Evolutionary conservation across 1,284 basidiomycete species (phyloP), one percentile per base, ranked within the genome.

Genomic region (Leccinum pachyderme): DNA sequence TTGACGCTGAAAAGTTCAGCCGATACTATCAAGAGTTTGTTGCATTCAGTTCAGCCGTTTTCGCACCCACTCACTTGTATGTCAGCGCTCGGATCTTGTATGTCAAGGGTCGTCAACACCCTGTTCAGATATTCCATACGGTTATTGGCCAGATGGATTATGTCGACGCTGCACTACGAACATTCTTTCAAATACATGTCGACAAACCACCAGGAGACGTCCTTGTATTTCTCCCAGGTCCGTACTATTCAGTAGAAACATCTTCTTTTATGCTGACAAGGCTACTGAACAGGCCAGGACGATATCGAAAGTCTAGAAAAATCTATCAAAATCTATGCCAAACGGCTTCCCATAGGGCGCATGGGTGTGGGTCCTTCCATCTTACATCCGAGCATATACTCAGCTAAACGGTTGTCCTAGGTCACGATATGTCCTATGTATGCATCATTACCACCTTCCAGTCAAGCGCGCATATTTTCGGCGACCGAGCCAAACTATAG

Each of bases 1-100:
- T 99, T 18, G 95, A 99, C 69, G 95, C 95, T 0, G 87, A 94
- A 57, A 92, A 92, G 59, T 99, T 99, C 71, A 91, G 90, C 71
- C 79, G 79, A 44, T 99, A 97, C 73, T 98, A 93, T 66, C 73
- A 87, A 66, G 77, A 82, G 90, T 95, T 62, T 49, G 86, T 73
- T n/a, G 25, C 47, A 31, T 28, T 5, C 12, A 22, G 1, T 33
- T 39, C n/a, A 18, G 29, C 50, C 31, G 44, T 51, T 29, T 15
- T 33, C 11, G 7, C 24, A 48, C 22, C 31, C 51, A 48, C 59
- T 61, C 47, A 64, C 51, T 86, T 83, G 72, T 60, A n/a, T 39
- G 60, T n/a, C 55, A 94, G 91, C 55, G 90, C 91, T 2, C 90
- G 88, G 53, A 87, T 97, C 15, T 73, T 97, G 15, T 95, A 95